Evolutionary conservation across 768 basidiomycete genomes (phyloP).

Genomic region (Leccinum arenicola): DNA sequence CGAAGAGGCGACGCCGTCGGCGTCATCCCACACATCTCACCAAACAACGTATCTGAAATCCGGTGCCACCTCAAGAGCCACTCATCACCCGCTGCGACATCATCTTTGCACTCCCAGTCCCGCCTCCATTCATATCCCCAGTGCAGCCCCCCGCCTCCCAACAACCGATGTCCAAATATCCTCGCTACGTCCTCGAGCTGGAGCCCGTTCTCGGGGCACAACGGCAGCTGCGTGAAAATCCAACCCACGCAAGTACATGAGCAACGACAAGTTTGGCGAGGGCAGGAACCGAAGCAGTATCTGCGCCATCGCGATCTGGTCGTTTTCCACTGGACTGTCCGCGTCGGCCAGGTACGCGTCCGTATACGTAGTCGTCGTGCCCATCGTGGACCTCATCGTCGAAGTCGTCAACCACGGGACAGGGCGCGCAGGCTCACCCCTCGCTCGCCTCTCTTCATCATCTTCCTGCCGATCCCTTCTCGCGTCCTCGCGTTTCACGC

Average conservation of each 20-base stretch:
- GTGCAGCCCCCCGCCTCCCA: too few species aligned
- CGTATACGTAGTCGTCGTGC: constrained; percentile 1
- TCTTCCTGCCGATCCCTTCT: constrained; percentile 28
- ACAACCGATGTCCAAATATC: too few species aligned
- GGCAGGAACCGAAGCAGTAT: constrained; percentile 50
- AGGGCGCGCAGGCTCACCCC: constrained; percentile 26
- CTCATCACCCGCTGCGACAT: too few species aligned
- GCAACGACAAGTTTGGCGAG: constrained; percentile 36
- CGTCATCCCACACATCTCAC: too few species aligned
- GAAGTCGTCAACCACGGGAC: constrained; percentile 2
- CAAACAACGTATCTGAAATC: too few species aligned
- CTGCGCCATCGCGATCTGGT: constrained; percentile 41
- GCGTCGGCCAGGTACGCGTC: constrained; percentile 15
- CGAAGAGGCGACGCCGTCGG: too few species aligned
- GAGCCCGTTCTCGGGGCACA: constrained; percentile 27
- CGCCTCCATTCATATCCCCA: too few species aligned
- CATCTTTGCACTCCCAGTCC: too few species aligned
- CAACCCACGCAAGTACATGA: constrained; percentile 45
- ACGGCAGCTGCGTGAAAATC: constrained; percentile 46
- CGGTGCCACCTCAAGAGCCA: too few species aligned
- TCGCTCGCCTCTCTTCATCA: constrained; percentile 29
- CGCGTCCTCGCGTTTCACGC: constrained; percentile 33
- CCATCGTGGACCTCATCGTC: constrained; percentile 12
- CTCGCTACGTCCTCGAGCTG: too few species aligned
- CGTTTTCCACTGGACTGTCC: constrained; percentile 27